Conservation (phyloP, 495 filamentous ascomycete species). For the Neurospora sp. region DNA sequence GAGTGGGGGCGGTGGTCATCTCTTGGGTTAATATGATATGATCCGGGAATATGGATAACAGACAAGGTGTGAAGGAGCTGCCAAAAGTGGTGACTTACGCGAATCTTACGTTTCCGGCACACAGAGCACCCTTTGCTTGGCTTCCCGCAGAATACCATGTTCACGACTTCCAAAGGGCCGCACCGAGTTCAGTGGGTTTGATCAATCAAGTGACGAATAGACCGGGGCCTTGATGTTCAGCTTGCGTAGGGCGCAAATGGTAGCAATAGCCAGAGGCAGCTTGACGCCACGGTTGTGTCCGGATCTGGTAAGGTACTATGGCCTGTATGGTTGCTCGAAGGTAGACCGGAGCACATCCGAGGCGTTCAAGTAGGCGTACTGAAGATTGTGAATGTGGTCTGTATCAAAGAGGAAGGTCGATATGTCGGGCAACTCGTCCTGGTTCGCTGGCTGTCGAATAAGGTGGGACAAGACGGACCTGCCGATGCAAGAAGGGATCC, state of each 20-base stretch:
- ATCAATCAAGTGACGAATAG: neutral
- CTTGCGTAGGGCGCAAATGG: neutral
- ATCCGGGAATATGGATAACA: neutral
- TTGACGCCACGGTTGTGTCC: neutral
- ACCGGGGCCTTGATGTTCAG: neutral
- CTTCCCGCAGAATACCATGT: constrained; percentile 66
- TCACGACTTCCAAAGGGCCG: constrained; percentile 5
- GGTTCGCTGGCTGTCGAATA: neutral
- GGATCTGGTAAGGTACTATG: neutral
- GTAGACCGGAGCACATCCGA: neutral
- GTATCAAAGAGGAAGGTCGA: neutral
- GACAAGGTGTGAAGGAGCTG: neutral
- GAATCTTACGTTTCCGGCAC: constrained; percentile 46
- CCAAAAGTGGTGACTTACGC: constrained; percentile 19
- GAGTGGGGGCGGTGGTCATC: neutral
- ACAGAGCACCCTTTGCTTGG: constrained; percentile 60
- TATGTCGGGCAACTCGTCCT: neutral
- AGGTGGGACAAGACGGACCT: neutral
- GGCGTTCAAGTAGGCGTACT: neutral
- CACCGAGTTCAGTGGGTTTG: neutral
- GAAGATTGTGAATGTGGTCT: neutral
- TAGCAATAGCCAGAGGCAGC: neutral
- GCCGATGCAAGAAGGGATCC: neutral
- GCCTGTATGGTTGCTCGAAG: neutral
- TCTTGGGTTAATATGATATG: neutral